Evolutionary conservation across 371 early-diverging fungal genomes (phyloP).

Genomic region (Syncephalastrum racemosum): DNA sequence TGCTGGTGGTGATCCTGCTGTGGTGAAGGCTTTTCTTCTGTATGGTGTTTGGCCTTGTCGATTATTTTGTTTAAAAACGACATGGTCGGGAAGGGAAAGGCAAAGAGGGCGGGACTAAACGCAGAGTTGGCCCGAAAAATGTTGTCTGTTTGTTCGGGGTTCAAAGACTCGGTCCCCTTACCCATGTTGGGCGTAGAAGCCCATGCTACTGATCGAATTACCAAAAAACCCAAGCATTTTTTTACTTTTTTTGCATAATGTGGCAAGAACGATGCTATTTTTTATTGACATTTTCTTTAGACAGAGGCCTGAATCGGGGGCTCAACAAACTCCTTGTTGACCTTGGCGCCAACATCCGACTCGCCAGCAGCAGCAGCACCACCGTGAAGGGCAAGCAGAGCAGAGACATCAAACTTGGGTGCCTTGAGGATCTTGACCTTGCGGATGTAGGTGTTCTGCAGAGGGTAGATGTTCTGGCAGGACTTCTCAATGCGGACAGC

Average conservation of each 20-base stretch:
- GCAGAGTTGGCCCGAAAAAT: too few species aligned
- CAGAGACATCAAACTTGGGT: constrained; percentile 94
- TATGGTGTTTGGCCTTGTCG: constrained; percentile 23
- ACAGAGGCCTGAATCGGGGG: constrained; percentile 76
- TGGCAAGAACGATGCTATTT: too few species aligned
- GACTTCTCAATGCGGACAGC: constrained; percentile 98
- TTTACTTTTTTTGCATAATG: too few species aligned
- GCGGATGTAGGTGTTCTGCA: constrained; percentile 97
- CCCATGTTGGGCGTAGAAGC: too few species aligned
- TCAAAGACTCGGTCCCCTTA: too few species aligned
- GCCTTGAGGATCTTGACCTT: constrained; percentile 99
- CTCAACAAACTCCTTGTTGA: constrained; percentile 81
- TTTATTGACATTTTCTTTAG: constrained; percentile 41
- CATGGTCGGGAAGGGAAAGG: constrained; percentile 13
- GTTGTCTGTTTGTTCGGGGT: too few species aligned
- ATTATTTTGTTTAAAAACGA: constrained; percentile 28
- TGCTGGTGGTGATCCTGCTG: constrained; percentile 6
- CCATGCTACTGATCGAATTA: too few species aligned
- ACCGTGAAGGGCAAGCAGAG: constrained; percentile 97
- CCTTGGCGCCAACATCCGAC: constrained; percentile 75
- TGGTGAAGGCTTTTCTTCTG: constrained; percentile 10
- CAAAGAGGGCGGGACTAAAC: too few species aligned
- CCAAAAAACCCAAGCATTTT: too few species aligned
- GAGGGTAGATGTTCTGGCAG: constrained; percentile 97
- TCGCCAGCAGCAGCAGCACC: constrained; percentile 74